These are phyloP conservation scores for Rubia peregrina DNA, from an alignment of 305 asterid genomes.

Conservation along the genomic window DNA sequence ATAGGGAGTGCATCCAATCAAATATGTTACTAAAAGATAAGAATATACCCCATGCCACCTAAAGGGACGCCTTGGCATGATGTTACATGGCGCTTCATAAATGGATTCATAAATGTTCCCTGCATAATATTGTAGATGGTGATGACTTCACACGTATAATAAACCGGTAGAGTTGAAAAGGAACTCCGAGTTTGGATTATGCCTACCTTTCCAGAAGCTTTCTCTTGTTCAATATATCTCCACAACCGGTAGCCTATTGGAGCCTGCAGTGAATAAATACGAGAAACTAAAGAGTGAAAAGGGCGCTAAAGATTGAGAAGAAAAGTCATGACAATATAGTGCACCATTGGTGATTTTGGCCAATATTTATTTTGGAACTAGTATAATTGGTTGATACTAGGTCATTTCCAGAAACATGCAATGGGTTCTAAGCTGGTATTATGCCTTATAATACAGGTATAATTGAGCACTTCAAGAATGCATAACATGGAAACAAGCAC, in stretches of 20 bases:
- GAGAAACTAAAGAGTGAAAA: conserved; percentile 7
- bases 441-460: not conserved
- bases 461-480: not conserved
- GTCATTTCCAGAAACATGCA: not conserved
- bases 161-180: conserved; percentile 1
- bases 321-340: not conserved
- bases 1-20: not conserved
- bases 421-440: not conserved
- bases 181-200: conserved; percentile 7
- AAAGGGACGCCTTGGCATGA: conserved; percentile 93
- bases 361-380: not conserved
- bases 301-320: not conserved
- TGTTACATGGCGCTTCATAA: conserved; percentile 53
- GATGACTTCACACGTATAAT: not conserved
- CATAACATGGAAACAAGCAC: not conserved
- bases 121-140: conserved; percentile 32
- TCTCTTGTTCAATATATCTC: conserved; percentile 51
- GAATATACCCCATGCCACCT: conserved; percentile 88
- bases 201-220: conserved; percentile 36
- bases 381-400: not conserved
- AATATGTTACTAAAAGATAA: not conserved
- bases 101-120: conserved; percentile 74
- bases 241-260: conserved; percentile 85
- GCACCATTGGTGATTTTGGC: not conserved
- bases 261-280: conserved; percentile 44